These are phyloP conservation scores for Ophiostoma quercus DNA, from an alignment of 2,329 filamentous ascomycete genomes.

Conservation along the genomic window DNA sequence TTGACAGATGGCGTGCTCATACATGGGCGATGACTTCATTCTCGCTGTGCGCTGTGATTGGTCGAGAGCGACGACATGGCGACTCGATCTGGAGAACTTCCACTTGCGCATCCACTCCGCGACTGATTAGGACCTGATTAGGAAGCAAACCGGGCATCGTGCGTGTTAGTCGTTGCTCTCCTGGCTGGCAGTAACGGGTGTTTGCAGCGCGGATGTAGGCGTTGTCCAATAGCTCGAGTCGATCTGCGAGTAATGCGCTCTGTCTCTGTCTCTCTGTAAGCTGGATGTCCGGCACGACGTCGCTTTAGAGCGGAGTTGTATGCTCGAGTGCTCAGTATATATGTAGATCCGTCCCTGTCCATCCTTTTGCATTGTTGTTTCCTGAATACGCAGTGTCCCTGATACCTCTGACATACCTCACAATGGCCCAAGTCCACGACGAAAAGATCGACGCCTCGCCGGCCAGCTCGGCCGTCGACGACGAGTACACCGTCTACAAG, in stretches of 20 bases:
- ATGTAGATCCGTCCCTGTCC: not conserved
- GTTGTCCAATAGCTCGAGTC: not conserved
- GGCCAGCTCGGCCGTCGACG: not conserved
- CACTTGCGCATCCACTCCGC: not conserved
- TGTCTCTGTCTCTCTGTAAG: not conserved
- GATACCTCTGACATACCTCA: not conserved
- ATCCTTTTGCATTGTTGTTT: not conserved
- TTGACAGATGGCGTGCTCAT: slow-evolving; percentile 13
- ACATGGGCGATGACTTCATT: slow-evolving; percentile 13
- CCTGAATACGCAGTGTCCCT: too few relatives aligned
- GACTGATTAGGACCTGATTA: not conserved
- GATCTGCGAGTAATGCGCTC: not conserved
- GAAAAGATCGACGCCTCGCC: not conserved
- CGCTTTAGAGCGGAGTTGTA: not conserved
- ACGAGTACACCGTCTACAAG: slow-evolving; percentile 10
- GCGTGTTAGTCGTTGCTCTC: not conserved
- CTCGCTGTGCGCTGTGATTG: not conserved
- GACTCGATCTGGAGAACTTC: not conserved
- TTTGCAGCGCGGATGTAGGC: not conserved
- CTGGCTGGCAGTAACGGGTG: not conserved
- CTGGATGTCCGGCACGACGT: not conserved
- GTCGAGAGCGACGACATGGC: not conserved
- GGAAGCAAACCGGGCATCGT: slow-evolving; percentile 6
- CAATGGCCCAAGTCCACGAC: not conserved
- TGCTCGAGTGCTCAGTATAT: not conserved